These are phyloP conservation scores for Cladosporium austrohemisphaericum DNA, from an alignment of 2,329 filamentous ascomycete genomes.

Conservation along the genomic window DNA sequence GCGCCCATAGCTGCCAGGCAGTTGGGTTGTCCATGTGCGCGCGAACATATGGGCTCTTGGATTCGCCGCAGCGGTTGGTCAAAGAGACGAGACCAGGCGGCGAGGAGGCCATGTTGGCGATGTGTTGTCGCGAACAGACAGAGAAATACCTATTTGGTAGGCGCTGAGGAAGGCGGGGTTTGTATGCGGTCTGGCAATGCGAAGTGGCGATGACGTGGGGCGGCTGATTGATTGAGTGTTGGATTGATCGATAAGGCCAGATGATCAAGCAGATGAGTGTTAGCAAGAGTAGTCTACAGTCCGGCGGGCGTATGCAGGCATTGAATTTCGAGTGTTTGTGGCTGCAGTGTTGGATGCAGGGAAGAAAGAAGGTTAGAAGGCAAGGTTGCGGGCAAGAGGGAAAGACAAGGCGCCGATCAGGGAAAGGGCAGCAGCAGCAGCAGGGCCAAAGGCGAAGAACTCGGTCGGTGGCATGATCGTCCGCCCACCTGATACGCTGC, in stretches of 20 bases:
- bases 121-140: background rate
- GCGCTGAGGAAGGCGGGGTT: conserved; percentile 2
- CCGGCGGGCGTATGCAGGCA: background rate
- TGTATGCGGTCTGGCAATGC: no score
- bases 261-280: no score
- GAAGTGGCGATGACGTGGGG: no score
- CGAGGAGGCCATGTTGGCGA: conserved; percentile 9
- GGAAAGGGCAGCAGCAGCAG: conserved; percentile 10
- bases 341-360: conserved; percentile 7
- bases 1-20: conserved; percentile 84
- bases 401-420: conserved; percentile 1
- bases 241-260: no score
- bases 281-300: background rate
- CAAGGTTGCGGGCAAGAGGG: conserved; percentile 4
- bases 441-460: background rate
- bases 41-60: conserved; percentile 66
- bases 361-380: background rate
- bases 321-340: background rate
- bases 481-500: background rate
- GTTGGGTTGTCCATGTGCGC: conserved; percentile 78
- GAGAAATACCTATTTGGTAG: no score
- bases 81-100: conserved; percentile 22
- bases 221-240: no score
- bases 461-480: background rate
- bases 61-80: conserved; percentile 56